Evolutionary conservation across 1,284 basidiomycete species (phyloP), one percentile per base, ranked within the genome.

Genomic region (Gastroboletus turbinatus): DNA sequence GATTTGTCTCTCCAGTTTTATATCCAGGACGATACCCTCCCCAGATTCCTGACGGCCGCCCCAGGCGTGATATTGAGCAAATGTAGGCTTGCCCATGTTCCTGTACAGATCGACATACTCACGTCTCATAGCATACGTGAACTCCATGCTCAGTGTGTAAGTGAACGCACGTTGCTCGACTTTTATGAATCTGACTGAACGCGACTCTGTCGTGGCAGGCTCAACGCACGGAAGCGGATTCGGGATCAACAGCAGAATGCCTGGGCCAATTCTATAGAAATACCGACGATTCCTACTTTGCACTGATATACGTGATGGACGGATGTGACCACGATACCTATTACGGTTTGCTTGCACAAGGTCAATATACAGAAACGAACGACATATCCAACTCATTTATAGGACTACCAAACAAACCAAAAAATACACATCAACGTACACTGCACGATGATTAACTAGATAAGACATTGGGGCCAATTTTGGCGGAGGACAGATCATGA

Each of bases 111-210:
- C 2, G 36, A 27, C 35, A 32, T 11, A n/a, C 53, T 54, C 39
- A 50, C 2, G 6, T 17, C n/a, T n/a, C 16, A 19, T 11, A 62
- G 54, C 62, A 40, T 66, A 66, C 30, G 51, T 55, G 32, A 66
- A 63, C 46, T 55, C 55, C 21, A 66, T 62, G 59, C 40, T 66
- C 19, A 52, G 35, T 8, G 62, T 64, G 64, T 66, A 39, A 51
- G 64, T 55, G 16, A 11, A 16, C 23, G 14, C 16, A 16, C 10
- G 17, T 19, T 38, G 36, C n/a, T 19, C 32, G 14, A 33, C 13
- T 38, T 19, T 38, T 5, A 11, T 19, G 36, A 19, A 11, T 38
- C n/a, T 5, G 17, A 38, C 13, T 17, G 19, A 35, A 42, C 19
- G 5, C 7, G 32, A 27, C 25, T 21, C 17, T 21, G 14, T 19